phyloP scores from a whole-genome alignment of 2,329 filamentous ascomycete genomes.

The Pseudogymnoascus sp. region DNA sequence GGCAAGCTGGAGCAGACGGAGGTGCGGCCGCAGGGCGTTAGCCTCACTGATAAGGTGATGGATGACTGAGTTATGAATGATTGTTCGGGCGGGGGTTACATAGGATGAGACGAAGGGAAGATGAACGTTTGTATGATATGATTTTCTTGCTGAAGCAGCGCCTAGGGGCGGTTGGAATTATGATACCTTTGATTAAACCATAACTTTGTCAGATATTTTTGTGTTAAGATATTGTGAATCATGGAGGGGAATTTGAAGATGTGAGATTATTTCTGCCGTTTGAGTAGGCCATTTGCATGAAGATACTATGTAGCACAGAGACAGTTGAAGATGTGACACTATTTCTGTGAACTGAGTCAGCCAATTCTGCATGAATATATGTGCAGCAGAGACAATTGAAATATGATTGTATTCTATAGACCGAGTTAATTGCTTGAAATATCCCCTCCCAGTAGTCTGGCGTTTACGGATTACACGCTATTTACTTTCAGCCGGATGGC shows the following conservation, averaged over 20 bases:
- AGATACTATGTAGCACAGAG: background rate
- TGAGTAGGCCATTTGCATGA: background rate
- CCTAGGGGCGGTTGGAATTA: background rate
- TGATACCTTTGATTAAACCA: constrained; percentile 5
- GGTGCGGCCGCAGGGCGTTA: constrained; percentile 44
- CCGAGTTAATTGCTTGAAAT: background rate
- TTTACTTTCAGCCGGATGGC: background rate
- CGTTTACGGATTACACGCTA: background rate
- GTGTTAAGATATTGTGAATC: background rate
- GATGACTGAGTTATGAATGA: constrained; percentile 45
- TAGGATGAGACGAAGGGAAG: background rate
- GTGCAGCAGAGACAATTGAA: background rate
- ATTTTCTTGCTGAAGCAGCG: background rate
- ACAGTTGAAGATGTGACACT: background rate
- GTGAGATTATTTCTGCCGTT: background rate
- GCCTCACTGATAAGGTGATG: constrained; percentile 68
- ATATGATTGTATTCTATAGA: background rate
- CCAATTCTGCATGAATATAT: background rate
- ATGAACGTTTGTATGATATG: constrained; percentile 6
- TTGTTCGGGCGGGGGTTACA: background rate
- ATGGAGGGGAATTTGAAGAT: background rate
- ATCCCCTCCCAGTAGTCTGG: background rate
- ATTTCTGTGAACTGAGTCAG: background rate
- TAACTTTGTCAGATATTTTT: background rate
- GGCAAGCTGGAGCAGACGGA: constrained; percentile 32